Conservation (phyloP, 2,329 filamentous ascomycete genomes). For the Diaporthe ampelina region DNA sequence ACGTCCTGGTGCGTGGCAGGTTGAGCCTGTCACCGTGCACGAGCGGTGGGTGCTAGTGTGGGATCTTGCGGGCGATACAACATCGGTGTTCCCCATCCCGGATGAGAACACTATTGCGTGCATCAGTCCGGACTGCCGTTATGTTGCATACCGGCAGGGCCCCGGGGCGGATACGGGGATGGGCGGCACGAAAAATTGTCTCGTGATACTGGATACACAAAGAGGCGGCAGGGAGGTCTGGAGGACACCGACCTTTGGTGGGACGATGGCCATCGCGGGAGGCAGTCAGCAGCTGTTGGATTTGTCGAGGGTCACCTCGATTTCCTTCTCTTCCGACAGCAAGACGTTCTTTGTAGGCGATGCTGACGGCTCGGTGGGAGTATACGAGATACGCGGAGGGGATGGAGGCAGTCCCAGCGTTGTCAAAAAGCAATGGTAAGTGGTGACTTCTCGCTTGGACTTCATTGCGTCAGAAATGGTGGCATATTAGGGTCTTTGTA, state of each 20-base stretch:
- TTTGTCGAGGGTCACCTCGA: slow-evolving; percentile 52
- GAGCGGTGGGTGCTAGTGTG: slow-evolving; percentile 55
- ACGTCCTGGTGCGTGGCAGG: slow-evolving; percentile 50
- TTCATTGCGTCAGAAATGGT: too few species aligned
- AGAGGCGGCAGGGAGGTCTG: slow-evolving; percentile 53
- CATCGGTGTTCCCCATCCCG: slow-evolving; percentile 55
- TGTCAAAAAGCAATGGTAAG: slow-evolving; percentile 10
- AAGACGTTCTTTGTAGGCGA: slow-evolving; percentile 55
- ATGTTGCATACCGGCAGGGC: slow-evolving; percentile 55
- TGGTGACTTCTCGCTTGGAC: too few species aligned
- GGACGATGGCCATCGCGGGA: slow-evolving; percentile 45
- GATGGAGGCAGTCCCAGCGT: not conserved
- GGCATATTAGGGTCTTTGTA: not conserved
- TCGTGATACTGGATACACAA: slow-evolving; percentile 55
- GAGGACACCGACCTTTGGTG: slow-evolving; percentile 50
- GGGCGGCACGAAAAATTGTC: slow-evolving; percentile 27
- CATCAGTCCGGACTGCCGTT: slow-evolving; percentile 57
- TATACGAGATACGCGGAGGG: slow-evolving; percentile 53
- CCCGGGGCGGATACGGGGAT: slow-evolving; percentile 34
- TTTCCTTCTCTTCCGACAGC: slow-evolving; percentile 55
- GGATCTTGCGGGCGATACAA: slow-evolving; percentile 54
- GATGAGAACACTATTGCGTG: slow-evolving; percentile 52
- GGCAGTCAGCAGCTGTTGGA: slow-evolving; percentile 52
- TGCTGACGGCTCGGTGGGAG: slow-evolving; percentile 50
- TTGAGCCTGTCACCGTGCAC: slow-evolving; percentile 50